Conservation (phyloP, 129 eudicot genomes). For the Flaveria trinervia region DNA sequence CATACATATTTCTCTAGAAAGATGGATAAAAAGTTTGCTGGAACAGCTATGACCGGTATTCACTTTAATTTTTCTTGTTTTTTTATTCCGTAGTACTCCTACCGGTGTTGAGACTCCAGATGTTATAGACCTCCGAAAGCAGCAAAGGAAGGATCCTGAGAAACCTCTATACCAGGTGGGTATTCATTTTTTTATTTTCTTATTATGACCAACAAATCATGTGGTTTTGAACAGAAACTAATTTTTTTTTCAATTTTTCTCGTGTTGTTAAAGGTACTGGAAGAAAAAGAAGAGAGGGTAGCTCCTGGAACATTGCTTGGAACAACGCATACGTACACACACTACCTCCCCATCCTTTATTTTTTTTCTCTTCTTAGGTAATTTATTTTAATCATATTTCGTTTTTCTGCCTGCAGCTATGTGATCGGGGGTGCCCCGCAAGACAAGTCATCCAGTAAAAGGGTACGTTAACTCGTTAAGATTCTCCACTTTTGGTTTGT, state of each 20-base stretch:
- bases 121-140: conserved; percentile 97
- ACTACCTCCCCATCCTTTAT: background rate
- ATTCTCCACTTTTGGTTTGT: background rate
- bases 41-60: background rate
- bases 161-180: conserved; percentile 87
- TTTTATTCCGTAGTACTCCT: conserved; percentile 59
- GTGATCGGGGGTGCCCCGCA: conserved; percentile 75
- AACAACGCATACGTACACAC: conserved; percentile 72
- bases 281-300: conserved; percentile 92
- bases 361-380: background rate
- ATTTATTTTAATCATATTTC: background rate
- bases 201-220: background rate
- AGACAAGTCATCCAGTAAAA: conserved; percentile 84
- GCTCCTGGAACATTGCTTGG: conserved; percentile 92
- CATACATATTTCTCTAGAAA: background rate
- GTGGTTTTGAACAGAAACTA: background rate
- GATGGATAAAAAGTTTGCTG: background rate
- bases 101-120: conserved; percentile 99
- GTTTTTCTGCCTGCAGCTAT: conserved; percentile 43
- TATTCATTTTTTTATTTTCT: background rate
- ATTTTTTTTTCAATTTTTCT: background rate
- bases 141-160: conserved; percentile 97
- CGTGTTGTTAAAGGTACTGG: conserved; percentile 64
- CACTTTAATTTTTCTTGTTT: background rate
- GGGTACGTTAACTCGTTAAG: conserved; percentile 46